phyloP scores from a whole-genome alignment of 1,284 basidiomycete species.

The Schizophyllum amplum region DNA sequence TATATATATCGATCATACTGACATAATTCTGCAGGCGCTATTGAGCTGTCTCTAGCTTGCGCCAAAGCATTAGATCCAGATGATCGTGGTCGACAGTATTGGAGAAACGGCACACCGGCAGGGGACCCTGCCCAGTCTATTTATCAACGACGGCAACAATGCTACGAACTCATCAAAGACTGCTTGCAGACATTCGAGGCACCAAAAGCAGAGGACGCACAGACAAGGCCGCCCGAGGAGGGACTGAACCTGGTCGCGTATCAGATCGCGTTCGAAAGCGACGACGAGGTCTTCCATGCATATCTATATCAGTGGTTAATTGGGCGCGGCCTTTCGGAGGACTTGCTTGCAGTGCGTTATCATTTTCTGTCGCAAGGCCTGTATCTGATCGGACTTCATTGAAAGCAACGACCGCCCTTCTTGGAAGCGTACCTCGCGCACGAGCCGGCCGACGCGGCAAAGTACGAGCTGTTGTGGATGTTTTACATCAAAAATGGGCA shows the following conservation, averaged over 20 bases:
- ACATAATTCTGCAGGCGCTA: slow-evolving; percentile 47
- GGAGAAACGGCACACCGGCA: slow-evolving; percentile 36
- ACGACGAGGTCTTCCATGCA: slow-evolving; percentile 93
- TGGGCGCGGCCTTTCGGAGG: slow-evolving; percentile 70
- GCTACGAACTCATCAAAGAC: slow-evolving; percentile 80
- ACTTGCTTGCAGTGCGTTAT: slow-evolving; percentile 74
- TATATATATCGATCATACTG: background rate
- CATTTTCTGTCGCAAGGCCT: slow-evolving; percentile 4
- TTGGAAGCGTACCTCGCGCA: slow-evolving; percentile 84
- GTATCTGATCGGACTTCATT: slow-evolving; percentile 8
- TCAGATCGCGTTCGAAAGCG: slow-evolving; percentile 73
- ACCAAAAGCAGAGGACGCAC: slow-evolving; percentile 26
- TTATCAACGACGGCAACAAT: slow-evolving; percentile 59
- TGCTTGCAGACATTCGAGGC: slow-evolving; percentile 79
- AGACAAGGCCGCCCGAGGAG: slow-evolving; percentile 33
- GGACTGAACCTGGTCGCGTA: slow-evolving; percentile 49
- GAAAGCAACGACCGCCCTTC: slow-evolving; percentile 79
- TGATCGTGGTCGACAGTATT: slow-evolving; percentile 71
- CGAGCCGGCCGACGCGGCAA: slow-evolving; percentile 73
- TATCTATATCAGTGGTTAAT: slow-evolving; percentile 94
- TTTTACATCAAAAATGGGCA: slow-evolving; percentile 91
- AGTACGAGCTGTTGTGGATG: slow-evolving; percentile 93
- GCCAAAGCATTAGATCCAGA: slow-evolving; percentile 78
- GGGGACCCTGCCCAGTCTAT: slow-evolving; percentile 55
- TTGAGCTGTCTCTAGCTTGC: slow-evolving; percentile 82